A percentile compares a stretch with the other conserved stretches of the same genome.
phyloP scores from a whole-genome alignment of 164 flowering plant species.

The Vitis rotundifolia region DNA sequence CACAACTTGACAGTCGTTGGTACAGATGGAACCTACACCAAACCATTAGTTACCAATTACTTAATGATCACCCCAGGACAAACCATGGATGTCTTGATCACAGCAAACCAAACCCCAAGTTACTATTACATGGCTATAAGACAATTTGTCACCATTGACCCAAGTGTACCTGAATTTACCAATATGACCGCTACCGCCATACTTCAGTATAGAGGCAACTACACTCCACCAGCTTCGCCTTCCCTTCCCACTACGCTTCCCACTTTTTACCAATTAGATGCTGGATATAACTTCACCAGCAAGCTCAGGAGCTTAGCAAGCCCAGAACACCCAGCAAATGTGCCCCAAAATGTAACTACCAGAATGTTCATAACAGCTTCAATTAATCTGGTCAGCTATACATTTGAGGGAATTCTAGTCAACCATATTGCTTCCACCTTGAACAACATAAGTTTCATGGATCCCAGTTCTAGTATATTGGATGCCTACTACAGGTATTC shows the following conservation, averaged over 20 bases:
- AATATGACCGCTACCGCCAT: constrained; percentile 35
- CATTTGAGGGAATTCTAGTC: constrained; percentile 20
- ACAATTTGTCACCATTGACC: background rate
- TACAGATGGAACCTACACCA: constrained; percentile 14
- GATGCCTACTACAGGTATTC: constrained; percentile 25
- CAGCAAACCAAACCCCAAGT: constrained; percentile 10
- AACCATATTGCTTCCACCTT: constrained; percentile 22
- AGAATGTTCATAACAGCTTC: constrained; percentile 1
- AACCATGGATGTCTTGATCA: constrained; percentile 25
- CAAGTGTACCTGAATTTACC: constrained; percentile 1
- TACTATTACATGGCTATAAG: constrained; percentile 21
- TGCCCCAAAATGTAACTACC: constrained; percentile 13
- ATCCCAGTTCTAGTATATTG: constrained; percentile 12
- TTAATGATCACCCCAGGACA: constrained; percentile 29
- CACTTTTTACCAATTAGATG: background rate
- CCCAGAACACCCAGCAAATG: constrained; percentile 17
- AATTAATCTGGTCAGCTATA: constrained; percentile 9
- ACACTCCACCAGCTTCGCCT: background rate
- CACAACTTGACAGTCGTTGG: constrained; percentile 28
- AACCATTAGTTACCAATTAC: constrained; percentile 9
- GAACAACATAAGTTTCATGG: constrained; percentile 28
- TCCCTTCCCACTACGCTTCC: constrained; percentile 21
- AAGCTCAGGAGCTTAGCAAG: constrained; percentile 20
- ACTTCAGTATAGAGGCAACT: constrained; percentile 20
- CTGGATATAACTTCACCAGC: constrained; percentile 13